Conservation (phyloP, 306 rosid species). For the Mimosa pudica region DNA sequence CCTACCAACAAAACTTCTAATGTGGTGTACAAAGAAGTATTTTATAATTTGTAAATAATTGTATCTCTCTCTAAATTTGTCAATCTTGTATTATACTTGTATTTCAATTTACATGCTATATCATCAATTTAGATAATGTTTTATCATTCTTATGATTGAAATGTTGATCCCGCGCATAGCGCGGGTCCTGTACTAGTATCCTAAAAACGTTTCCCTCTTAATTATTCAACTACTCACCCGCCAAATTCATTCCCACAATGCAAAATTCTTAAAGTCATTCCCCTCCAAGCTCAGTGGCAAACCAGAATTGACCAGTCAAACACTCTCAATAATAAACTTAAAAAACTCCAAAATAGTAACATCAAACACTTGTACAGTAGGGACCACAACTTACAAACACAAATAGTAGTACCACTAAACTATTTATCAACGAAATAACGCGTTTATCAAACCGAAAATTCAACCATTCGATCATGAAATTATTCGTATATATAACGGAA, state of each 20-base stretch:
- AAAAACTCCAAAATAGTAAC: background rate
- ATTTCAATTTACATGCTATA: too few relatives aligned
- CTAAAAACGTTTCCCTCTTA: too few relatives aligned
- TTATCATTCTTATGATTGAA: too few relatives aligned
- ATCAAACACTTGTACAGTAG: background rate
- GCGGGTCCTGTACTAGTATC: too few relatives aligned
- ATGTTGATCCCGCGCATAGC: too few relatives aligned
- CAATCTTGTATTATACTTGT: too few relatives aligned
- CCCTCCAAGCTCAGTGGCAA: background rate
- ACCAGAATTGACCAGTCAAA: background rate
- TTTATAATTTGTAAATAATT: too few relatives aligned
- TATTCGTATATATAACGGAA: slow-evolving; percentile 2
- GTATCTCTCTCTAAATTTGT: too few relatives aligned
- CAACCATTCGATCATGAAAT: slow-evolving; percentile 1
- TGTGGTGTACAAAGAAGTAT: too few relatives aligned
- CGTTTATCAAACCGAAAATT: background rate
- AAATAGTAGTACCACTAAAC: background rate
- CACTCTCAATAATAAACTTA: too few relatives aligned
- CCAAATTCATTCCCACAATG: background rate
- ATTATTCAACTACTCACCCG: background rate
- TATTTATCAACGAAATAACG: background rate
- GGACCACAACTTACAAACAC: background rate
- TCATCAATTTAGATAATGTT: too few relatives aligned
- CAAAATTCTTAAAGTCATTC: background rate
- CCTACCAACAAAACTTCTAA: too few relatives aligned